Evolutionary conservation across 2,329 filamentous ascomycete genomes (phyloP).

Genomic region (Diaporthe ampelina): DNA sequence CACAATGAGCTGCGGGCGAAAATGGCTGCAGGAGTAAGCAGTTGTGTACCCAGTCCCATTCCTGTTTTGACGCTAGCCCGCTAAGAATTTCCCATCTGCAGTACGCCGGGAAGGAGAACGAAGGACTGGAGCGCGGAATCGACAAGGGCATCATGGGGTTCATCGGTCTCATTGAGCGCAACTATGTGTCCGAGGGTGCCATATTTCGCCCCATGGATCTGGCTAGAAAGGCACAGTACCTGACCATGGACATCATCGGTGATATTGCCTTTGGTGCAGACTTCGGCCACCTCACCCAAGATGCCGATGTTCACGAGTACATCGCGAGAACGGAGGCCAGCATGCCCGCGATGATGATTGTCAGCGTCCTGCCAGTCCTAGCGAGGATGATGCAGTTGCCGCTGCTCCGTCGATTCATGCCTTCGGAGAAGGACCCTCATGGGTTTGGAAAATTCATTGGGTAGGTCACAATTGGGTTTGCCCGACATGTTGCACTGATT

Average conservation of each 20-base stretch:
- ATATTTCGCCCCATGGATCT: slow-evolving; percentile 61
- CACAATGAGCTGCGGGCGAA: slow-evolving; percentile 57
- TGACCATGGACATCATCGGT: slow-evolving; percentile 69
- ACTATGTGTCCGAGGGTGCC: slow-evolving; percentile 52
- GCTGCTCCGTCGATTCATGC: slow-evolving; percentile 39
- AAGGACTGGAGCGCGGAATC: slow-evolving; percentile 45
- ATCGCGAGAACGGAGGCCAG: slow-evolving; percentile 49
- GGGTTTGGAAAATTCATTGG: slow-evolving; percentile 42
- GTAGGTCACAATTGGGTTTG: slow-evolving; percentile 15
- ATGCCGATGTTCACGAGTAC: slow-evolving; percentile 54
- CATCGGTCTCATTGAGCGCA: slow-evolving; percentile 57
- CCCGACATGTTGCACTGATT: neutral
- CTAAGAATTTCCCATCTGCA: slow-evolving; percentile 39
- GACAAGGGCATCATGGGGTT: slow-evolving; percentile 46
- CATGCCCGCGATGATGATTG: slow-evolving; percentile 52
- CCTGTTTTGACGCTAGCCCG: slow-evolving; percentile 18
- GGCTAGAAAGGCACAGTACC: slow-evolving; percentile 63
- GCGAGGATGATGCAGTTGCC: slow-evolving; percentile 39
- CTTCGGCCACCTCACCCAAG: slow-evolving; percentile 61
- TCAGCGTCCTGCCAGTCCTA: slow-evolving; percentile 41
- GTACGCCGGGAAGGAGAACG: slow-evolving; percentile 49
- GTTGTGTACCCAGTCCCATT: slow-evolving; percentile 36
- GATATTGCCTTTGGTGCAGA: slow-evolving; percentile 63
- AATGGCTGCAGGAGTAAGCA: slow-evolving; percentile 58
- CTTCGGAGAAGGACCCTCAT: slow-evolving; percentile 41